Base-by-base conservation (phyloP, 495 filamentous ascomycete genomes). In the Massariosphaeria phaeospora region DNA sequence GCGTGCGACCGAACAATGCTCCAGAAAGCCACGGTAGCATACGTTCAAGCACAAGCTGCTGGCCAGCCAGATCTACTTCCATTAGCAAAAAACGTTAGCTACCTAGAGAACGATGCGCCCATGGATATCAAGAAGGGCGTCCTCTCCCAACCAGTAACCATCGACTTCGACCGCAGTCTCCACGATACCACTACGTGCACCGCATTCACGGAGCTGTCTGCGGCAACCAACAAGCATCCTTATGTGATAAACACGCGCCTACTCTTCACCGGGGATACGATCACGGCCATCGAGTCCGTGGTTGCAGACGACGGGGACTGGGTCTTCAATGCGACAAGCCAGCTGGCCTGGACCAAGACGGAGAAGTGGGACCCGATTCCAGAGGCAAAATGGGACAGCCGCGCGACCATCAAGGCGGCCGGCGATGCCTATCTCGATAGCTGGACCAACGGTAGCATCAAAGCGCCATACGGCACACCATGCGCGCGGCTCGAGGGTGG, bases 401-500 rank as follows among this genome's bases (percentile, higher is more conserved):
- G 59, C 41, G 41, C 51, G 3, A 50, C 59, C 15, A 48, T 63
- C 55, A 25, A 63, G 40, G 48, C 54, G 12, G 55, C 55, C 3
- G 59, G 59, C 17, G 59, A 63, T 31, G 42, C 45, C 21, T 63
- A 63, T 25, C 51, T 63, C 34, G 44, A 59, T 17, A 61, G 71
- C 35, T 77, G 71, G 63, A 62, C 63, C 11, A 60, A 77, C 52
- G 66, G 63, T 12, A 68, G 20, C 17, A 64, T 75, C 13, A 65
- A 61, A 13, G 75, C 74, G 0, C 75, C 75, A 1, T 75, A 71
- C 46, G 73, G 73, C 1, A 73, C 65, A 9, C 75, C 74, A 18
- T 77, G 75, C 49, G 67, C 72, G 0, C 65, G 75, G 1, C 67
- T 78, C 52, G 74, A 78, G 51, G 75, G 75, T 8, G 74, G 75